Conservation (phyloP, 2,329 filamentous ascomycete genomes). For the Davidsoniella eucalypti region DNA sequence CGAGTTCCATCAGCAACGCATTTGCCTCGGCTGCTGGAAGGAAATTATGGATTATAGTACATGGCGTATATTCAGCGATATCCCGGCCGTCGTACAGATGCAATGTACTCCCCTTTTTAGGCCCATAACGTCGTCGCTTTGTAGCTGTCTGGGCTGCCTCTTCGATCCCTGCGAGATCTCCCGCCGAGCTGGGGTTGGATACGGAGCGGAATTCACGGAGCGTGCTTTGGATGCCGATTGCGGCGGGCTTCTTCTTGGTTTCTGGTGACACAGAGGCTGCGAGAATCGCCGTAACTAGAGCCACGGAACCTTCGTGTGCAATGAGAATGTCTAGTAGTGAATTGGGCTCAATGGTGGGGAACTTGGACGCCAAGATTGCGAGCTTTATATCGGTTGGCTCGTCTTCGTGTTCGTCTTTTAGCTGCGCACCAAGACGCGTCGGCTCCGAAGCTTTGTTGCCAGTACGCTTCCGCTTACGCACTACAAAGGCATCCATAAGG, state of each 20-base stretch:
- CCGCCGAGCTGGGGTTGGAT: neutral
- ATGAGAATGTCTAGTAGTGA: slow-evolving; percentile 64
- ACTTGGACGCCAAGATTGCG: slow-evolving; percentile 63
- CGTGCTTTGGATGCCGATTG: slow-evolving; percentile 44
- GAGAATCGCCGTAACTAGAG: slow-evolving; percentile 25
- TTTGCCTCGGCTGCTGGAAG: slow-evolving; percentile 57
- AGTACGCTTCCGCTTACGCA: slow-evolving; percentile 33
- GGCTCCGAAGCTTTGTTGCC: slow-evolving; percentile 17
- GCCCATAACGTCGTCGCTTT: neutral
- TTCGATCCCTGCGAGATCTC: slow-evolving; percentile 17
- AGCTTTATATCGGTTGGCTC: slow-evolving; percentile 84
- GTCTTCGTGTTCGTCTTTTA: slow-evolving; percentile 30
- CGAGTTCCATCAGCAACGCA: slow-evolving; percentile 54
- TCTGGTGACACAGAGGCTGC: slow-evolving; percentile 11
- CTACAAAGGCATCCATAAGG: slow-evolving; percentile 41
- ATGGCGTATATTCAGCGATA: slow-evolving; percentile 70
- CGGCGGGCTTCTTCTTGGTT: neutral
- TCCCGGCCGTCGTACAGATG: slow-evolving; percentile 71
- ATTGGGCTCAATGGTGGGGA: slow-evolving; percentile 46
- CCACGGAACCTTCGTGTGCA: slow-evolving; percentile 60
- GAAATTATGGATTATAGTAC: slow-evolving; percentile 86
- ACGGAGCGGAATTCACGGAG: slow-evolving; percentile 32
- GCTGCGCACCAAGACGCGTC: slow-evolving; percentile 1
- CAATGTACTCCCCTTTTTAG: slow-evolving; percentile 48
- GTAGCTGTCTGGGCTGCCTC: slow-evolving; percentile 47